Percentiles rank a stretch among this genome's conserved stretches.
These are phyloP conservation scores for Apiospora phragmitis DNA, from an alignment of 2,329 filamentous ascomycete species.

Conservation along the genomic window DNA sequence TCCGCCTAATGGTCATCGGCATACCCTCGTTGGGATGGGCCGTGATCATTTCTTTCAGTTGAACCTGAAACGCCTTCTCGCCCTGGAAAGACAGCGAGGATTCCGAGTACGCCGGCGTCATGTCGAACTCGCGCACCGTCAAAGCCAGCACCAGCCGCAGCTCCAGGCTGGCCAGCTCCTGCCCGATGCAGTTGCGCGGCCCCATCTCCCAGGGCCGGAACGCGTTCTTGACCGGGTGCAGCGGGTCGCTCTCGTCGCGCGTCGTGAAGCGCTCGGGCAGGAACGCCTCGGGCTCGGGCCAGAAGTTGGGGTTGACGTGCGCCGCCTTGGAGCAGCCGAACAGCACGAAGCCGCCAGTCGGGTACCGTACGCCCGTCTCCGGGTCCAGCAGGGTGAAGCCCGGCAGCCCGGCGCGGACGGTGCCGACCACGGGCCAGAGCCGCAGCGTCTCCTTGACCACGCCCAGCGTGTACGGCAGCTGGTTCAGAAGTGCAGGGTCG, in stretches of 20 bases:
- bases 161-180: conserved; percentile 47
- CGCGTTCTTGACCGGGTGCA: conserved; percentile 26
- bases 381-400: conserved; percentile 41
- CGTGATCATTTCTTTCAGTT: conserved; percentile 8
- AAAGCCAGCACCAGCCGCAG: conserved; percentile 50
- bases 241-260: conserved; percentile 30
- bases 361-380: conserved; percentile 41
- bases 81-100: conserved; percentile 33
- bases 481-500: conserved; percentile 46
- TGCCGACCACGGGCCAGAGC: conserved; percentile 45
- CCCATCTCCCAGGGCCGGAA: conserved; percentile 41
- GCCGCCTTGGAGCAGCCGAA: conserved; percentile 23
- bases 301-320: conserved; percentile 37
- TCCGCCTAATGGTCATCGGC: neutral
- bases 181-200: conserved; percentile 37
- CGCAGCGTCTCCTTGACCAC: conserved; percentile 55
- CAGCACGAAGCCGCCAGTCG: conserved; percentile 38
- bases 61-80: conserved; percentile 30
- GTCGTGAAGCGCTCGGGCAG: conserved; percentile 44
- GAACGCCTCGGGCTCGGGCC: conserved; percentile 50
- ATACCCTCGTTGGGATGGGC: neutral
- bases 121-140: conserved; percentile 49
- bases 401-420: conserved; percentile 36
- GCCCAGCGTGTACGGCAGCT: conserved; percentile 50
- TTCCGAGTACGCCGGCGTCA: conserved; percentile 39